These are phyloP conservation scores for Leptodermis oblonga DNA, from an alignment of 257 asterid species.

Conservation along the genomic window DNA sequence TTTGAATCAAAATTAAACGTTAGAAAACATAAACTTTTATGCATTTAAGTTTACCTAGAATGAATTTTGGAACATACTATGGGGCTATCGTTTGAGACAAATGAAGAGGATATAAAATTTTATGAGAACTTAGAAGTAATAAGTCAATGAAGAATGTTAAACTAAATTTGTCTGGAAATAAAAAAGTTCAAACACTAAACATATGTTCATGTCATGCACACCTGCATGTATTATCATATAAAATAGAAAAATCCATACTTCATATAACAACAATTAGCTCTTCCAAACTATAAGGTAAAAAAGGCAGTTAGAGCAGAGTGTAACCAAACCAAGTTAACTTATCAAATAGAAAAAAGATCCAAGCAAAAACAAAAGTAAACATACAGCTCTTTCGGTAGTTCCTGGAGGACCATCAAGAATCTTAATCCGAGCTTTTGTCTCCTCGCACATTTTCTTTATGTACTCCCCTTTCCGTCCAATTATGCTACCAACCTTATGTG, in stretches of 20 bases:
- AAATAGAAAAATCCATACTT: background rate
- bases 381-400: constrained; percentile 91
- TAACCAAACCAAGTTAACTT: background rate
- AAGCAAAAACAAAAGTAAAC: constrained; percentile 28
- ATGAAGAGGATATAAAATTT: background rate
- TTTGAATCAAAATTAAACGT: background rate
- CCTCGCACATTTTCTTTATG: constrained; percentile 90
- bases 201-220: background rate
- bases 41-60: background rate
- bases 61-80: background rate
- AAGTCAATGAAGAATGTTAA: background rate
- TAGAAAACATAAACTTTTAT: background rate
- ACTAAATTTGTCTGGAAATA: background rate
- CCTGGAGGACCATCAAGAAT: constrained; percentile 99
- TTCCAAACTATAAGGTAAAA: background rate
- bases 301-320: background rate
- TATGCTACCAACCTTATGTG: constrained; percentile 95
- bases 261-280: background rate
- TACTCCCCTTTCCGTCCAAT: constrained; percentile 98
- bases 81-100: background rate
- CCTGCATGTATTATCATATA: background rate
- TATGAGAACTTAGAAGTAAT: background rate
- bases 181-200: background rate
- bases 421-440: constrained; percentile 92
- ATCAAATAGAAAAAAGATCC: background rate